Evolutionary conservation across 1,284 basidiomycete species (phyloP), one percentile per base, ranked within the genome.

Genomic region (Boletus semigastroideus): DNA sequence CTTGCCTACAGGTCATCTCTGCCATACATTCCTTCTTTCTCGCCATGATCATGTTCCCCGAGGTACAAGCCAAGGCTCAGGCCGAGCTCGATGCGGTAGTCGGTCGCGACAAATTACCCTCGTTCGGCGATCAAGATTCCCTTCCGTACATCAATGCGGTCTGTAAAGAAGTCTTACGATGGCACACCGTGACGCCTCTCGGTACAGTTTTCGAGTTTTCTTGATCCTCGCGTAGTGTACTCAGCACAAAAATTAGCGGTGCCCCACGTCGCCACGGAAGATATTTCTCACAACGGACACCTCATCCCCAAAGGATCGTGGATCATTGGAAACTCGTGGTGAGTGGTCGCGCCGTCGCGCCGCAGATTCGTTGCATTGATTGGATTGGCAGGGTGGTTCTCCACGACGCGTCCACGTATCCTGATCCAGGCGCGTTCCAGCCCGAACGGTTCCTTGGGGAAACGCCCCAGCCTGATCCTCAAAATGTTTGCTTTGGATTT

Each of bases 301-400:
- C 48, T 71, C 10, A 72, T 78, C 17, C 76, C 75, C 0, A 74
- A 76, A 54, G 73, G 71, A 19, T 61, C 68, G 2, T 22, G 46
- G 5, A 56, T 72, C 6, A 34, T 70, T 5, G 46, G 56, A 37
- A 69, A 66, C 19, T 10, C 49, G 3, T 63, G 61, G 64, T 65
- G 16, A 45, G 58, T 48, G 20, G 13, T 36, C 1, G 11, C 16
- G 14, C 5, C 1, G 19, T 25, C 25, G 20, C 20, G 11, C 12
- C 12, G 11, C 14, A 3, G 33, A 16, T 16, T 8, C 14, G 6
- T 33, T 33, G 6, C 14, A 33, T 33, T 13, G 33, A 33, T 16
- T 33, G 33, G 13, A 33, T 3, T 14, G 7, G 6, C 19, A 65
- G 66, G 62, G 38, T 28, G 1, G 28, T 66, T 27, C 52, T 65